A percentile compares a stretch with the other conserved stretches of the same genome.
Conservation (phyloP, 1,284 basidiomycete genomes). For the Meripilus lineatus region DNA sequence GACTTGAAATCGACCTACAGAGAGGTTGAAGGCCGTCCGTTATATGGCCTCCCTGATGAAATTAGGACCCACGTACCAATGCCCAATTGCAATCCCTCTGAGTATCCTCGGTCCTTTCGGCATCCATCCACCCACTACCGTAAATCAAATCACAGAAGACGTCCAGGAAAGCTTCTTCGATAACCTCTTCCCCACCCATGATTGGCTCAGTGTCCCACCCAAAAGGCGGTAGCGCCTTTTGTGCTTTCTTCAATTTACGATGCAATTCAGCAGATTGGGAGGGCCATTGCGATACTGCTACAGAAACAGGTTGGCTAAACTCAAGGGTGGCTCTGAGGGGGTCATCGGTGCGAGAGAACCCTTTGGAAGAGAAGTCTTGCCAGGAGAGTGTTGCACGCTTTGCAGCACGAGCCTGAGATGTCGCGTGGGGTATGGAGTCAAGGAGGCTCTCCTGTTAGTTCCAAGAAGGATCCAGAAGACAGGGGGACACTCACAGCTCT, state of each 20-base stretch:
- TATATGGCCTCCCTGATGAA: slow-evolving; percentile 4
- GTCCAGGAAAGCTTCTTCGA: slow-evolving; percentile 85
- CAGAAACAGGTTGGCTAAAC: slow-evolving; percentile 66
- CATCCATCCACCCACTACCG: slow-evolving; percentile 76
- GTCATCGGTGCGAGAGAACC: slow-evolving; percentile 73
- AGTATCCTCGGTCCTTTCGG: slow-evolving; percentile 65
- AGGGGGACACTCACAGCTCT: slow-evolving; percentile 51
- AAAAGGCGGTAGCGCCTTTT: slow-evolving; percentile 75
- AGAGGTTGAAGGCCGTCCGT: slow-evolving; percentile 1
- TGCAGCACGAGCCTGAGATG: slow-evolving; percentile 52
- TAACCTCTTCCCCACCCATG: slow-evolving; percentile 62
- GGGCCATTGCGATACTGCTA: slow-evolving; percentile 68
- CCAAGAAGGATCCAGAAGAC: slow-evolving; percentile 2
- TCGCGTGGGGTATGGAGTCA: not conserved
- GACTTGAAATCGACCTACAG: slow-evolving; percentile 80
- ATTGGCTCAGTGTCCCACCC: slow-evolving; percentile 84
- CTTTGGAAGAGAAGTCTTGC: slow-evolving; percentile 79
- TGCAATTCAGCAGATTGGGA: slow-evolving; percentile 66
- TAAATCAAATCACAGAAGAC: slow-evolving; percentile 84
- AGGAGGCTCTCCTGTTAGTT: slow-evolving; percentile 5
- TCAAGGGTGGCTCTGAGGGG: slow-evolving; percentile 76
- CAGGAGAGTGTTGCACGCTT: slow-evolving; percentile 81
- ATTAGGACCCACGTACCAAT: slow-evolving; percentile 51
- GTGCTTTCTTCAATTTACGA: slow-evolving; percentile 77
- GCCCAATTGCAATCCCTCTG: slow-evolving; percentile 89